These are phyloP conservation scores for Obelidium mucronatum DNA, from an alignment of 192 early-diverging fungal species.

Conservation along the genomic window DNA sequence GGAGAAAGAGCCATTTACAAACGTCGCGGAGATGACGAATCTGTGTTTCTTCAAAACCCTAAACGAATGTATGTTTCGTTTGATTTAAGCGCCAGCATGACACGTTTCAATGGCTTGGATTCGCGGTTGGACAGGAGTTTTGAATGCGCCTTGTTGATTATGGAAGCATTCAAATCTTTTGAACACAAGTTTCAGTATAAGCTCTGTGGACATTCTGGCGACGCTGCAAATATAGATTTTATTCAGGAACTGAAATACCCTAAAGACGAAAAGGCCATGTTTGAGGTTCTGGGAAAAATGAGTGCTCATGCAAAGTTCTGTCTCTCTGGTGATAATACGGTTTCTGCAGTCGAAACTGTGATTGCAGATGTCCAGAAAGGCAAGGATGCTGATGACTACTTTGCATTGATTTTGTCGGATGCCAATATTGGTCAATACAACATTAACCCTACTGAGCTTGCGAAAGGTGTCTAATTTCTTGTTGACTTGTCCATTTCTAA, in stretches of 20 bases:
- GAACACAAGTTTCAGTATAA: constrained; percentile 82
- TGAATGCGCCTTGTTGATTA: constrained; percentile 57
- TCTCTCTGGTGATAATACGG: constrained; percentile 76
- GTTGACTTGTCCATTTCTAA: neutral
- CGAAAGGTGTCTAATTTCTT: constrained; percentile 13
- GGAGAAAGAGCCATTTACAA: constrained; percentile 83
- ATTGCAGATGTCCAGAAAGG: constrained; percentile 74
- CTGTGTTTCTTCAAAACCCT: constrained; percentile 74
- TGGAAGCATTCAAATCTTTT: constrained; percentile 77
- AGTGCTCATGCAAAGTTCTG: constrained; percentile 82
- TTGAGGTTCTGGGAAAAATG: constrained; percentile 71
- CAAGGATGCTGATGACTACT: constrained; percentile 77
- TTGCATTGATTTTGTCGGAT: constrained; percentile 80
- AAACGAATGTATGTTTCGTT: constrained; percentile 82
- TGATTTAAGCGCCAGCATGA: constrained; percentile 73
- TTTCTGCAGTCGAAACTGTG: constrained; percentile 68
- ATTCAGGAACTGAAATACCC: constrained; percentile 75
- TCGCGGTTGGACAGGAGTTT: constrained; percentile 47
- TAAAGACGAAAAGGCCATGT: constrained; percentile 76
- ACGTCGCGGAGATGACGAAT: constrained; percentile 76
- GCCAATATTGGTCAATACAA: constrained; percentile 83
- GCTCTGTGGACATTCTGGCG: constrained; percentile 80
- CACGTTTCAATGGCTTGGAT: constrained; percentile 54
- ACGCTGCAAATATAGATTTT: constrained; percentile 76
- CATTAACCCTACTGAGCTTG: constrained; percentile 74